Evolutionary conservation across 2,329 filamentous ascomycete genomes (phyloP).

Genomic region (Magnaporthiopsis poae): DNA sequence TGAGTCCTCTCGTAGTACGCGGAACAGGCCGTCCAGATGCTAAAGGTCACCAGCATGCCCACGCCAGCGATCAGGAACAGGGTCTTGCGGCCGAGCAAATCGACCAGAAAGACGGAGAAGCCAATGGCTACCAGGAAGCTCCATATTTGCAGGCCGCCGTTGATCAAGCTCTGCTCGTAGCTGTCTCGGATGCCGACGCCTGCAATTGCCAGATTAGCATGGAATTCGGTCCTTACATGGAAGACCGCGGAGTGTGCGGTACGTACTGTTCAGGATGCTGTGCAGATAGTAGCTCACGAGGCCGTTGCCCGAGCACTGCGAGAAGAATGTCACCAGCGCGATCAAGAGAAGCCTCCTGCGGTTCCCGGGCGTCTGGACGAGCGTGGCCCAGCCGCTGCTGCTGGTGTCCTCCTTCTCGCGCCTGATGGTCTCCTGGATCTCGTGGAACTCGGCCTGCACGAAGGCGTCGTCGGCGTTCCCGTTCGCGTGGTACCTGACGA

Average conservation of each 20-base stretch:
- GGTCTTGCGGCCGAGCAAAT: slow-evolving; percentile 18
- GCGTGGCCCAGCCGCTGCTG: slow-evolving; percentile 25
- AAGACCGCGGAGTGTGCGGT: too few relatives aligned
- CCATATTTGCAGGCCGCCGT: slow-evolving; percentile 20
- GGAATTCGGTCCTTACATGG: too few relatives aligned
- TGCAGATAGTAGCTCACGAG: slow-evolving; percentile 11
- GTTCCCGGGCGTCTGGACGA: slow-evolving; percentile 19
- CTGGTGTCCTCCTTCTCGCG: slow-evolving; percentile 27
- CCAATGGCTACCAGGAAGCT: slow-evolving; percentile 17
- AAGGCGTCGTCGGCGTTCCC: slow-evolving; percentile 25
- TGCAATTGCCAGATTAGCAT: too few relatives aligned
- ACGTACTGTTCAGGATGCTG: slow-evolving; percentile 9
- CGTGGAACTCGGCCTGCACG: slow-evolving; percentile 29
- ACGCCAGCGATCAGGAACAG: slow-evolving; percentile 14
- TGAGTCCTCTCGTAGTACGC: slow-evolving; percentile 8
- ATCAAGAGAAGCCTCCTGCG: slow-evolving; percentile 10
- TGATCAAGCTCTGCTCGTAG: slow-evolving; percentile 10
- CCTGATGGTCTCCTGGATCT: slow-evolving; percentile 36
- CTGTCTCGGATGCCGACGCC: slow-evolving; percentile 12
- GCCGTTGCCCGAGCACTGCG: slow-evolving; percentile 16
- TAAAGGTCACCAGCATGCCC: slow-evolving; percentile 20
- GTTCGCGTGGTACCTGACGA: slow-evolving; percentile 23
- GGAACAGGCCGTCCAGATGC: slow-evolving; percentile 16
- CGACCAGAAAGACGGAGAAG: slow-evolving; percentile 19
- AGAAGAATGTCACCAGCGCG: slow-evolving; percentile 25